These are phyloP conservation scores for Dissophora ornata DNA, from an alignment of 192 early-diverging fungal genomes.

Conservation along the genomic window DNA sequence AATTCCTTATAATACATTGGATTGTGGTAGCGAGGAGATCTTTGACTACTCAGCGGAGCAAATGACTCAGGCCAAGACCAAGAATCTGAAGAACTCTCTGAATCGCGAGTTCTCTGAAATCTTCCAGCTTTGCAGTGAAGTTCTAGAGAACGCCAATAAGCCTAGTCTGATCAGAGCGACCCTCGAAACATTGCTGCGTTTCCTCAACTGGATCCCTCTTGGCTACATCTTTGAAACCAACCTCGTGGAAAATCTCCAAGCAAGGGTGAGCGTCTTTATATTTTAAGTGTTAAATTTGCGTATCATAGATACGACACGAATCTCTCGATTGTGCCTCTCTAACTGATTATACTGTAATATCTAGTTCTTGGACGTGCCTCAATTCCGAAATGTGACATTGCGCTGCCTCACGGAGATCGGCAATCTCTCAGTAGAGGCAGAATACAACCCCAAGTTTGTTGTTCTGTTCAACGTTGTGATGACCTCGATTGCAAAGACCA, in stretches of 20 bases:
- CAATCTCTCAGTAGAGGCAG: conserved; percentile 74
- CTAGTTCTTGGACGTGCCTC: conserved; percentile 87
- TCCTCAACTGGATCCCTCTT: conserved; percentile 98
- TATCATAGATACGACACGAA: no score
- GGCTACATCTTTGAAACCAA: conserved; percentile 99
- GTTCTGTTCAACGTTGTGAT: conserved; percentile 87
- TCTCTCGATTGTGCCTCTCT: no score
- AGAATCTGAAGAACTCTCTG: conserved; percentile 93
- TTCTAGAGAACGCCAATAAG: conserved; percentile 91
- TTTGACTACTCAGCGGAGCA: conserved; percentile 99
- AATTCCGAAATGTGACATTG: conserved; percentile 92
- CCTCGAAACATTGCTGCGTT: conserved; percentile 90
- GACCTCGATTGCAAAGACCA: conserved; percentile 68
- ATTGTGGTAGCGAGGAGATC: conserved; percentile 89
- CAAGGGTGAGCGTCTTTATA: conserved; percentile 65
- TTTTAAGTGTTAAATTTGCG: no score
- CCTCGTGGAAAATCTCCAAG: conserved; percentile 85
- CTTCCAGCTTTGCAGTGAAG: conserved; percentile 92
- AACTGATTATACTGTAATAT: no score
- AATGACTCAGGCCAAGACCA: conserved; percentile 96
- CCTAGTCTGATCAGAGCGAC: conserved; percentile 91
- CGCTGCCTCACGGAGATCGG: conserved; percentile 99
- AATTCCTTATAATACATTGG: neutral
- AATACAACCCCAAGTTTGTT: conserved; percentile 89
- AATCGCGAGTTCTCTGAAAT: conserved; percentile 95